These are phyloP conservation scores for Boletus reticuloceps DNA, from an alignment of 768 basidiomycete species.

Conservation along the genomic window DNA sequence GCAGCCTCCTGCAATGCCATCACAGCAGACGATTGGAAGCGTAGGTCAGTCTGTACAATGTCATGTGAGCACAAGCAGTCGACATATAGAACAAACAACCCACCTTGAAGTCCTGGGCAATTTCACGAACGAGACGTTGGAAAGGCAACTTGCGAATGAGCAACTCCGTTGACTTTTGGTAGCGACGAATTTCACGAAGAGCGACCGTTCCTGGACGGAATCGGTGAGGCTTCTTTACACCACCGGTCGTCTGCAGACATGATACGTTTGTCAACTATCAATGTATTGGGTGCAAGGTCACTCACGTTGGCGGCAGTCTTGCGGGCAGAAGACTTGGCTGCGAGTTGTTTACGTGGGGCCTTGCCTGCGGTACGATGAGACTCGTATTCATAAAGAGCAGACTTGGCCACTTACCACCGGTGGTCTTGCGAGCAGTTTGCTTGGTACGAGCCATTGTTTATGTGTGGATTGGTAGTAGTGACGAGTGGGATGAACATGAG, in stretches of 20 bases:
- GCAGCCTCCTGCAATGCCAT: constrained; percentile 86
- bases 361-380: constrained; percentile 37
- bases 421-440: constrained; percentile 88
- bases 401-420: constrained; percentile 76
- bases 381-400: neutral
- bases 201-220: constrained; percentile 90
- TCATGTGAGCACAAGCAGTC: neutral
- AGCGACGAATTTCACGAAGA: constrained; percentile 88
- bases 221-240: constrained; percentile 95
- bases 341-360: constrained; percentile 71
- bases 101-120: constrained; percentile 92
- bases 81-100: neutral
- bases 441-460: constrained; percentile 60
- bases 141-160: constrained; percentile 91
- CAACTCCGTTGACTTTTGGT: constrained; percentile 92
- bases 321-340: constrained; percentile 59
- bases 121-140: constrained; percentile 93
- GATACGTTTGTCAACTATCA: constrained; percentile 10
- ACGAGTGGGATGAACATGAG: neutral
- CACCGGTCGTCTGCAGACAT: constrained; percentile 66
- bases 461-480: neutral
- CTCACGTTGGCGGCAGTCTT: constrained; percentile 46
- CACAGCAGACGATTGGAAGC: constrained; percentile 93
- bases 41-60: constrained; percentile 82
- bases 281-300: too few relatives aligned